These are phyloP conservation scores for Kodamaea derodonti DNA, from an alignment of 1,139 yeast species.

Conservation along the genomic window DNA sequence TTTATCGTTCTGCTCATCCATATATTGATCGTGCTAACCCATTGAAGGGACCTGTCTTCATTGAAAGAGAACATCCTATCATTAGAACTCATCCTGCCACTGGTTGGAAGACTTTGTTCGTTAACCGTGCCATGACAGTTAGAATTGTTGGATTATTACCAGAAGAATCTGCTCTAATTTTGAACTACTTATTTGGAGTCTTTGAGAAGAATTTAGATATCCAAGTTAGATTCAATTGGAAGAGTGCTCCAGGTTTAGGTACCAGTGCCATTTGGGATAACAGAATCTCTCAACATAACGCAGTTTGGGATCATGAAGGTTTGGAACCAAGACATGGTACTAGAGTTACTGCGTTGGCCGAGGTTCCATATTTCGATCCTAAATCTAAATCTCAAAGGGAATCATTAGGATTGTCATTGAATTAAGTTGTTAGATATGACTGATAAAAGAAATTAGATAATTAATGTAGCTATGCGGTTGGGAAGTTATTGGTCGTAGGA, in stretches of 20 bases:
- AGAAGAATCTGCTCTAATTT: conserved; percentile 33
- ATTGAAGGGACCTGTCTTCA: conserved; percentile 35
- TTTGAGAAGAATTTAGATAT: conserved; percentile 45
- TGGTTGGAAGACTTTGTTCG: conserved; percentile 48
- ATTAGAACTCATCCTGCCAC: conserved; percentile 54
- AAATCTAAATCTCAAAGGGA: conserved; percentile 53
- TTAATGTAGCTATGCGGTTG: too few species aligned
- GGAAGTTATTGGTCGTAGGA: too few species aligned
- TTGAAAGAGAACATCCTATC: conserved; percentile 45
- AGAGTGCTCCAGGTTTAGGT: conserved; percentile 19
- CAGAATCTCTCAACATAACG: conserved; percentile 23
- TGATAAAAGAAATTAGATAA: too few species aligned
- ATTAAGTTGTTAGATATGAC: too few species aligned
- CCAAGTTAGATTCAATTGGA: conserved; percentile 49
- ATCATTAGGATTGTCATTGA: conserved; percentile 41
- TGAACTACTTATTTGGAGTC: conserved; percentile 37
- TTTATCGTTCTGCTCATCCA: conserved; percentile 40
- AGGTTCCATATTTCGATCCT: conserved; percentile 49
- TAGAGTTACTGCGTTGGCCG: conserved; percentile 57
- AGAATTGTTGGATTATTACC: conserved; percentile 44
- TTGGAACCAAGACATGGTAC: conserved; percentile 53
- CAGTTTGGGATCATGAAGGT: conserved; percentile 52
- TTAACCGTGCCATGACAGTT: conserved; percentile 40
- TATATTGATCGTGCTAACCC: conserved; percentile 42
- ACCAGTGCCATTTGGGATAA: conserved; percentile 23